These are phyloP conservation scores for Metroxylon sagu DNA, from an alignment of 176 grass and related monocot species.

Conservation along the genomic window DNA sequence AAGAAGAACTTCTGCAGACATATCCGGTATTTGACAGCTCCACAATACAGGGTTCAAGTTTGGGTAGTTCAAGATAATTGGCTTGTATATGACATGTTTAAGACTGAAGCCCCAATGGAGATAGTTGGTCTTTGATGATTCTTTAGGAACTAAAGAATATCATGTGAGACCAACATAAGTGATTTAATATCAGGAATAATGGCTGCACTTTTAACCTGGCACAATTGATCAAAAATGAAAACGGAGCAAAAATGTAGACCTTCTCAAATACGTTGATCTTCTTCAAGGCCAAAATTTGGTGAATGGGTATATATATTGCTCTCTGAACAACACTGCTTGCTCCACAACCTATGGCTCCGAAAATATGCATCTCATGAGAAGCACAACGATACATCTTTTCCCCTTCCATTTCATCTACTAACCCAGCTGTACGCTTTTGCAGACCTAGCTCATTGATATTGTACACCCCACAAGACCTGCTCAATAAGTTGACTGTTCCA, in stretches of 20 bases:
- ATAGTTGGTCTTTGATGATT: too few species aligned
- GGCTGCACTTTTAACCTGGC: too few species aligned
- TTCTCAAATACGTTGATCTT: constrained; percentile 95
- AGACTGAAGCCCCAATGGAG: too few species aligned
- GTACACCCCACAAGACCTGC: constrained; percentile 79
- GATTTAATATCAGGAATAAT: too few species aligned
- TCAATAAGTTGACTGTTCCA: constrained; percentile 81
- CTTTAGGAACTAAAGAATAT: too few species aligned
- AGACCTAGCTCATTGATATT: constrained; percentile 94
- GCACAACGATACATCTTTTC: constrained; percentile 81
- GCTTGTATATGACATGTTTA: too few species aligned
- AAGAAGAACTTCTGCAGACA: too few species aligned
- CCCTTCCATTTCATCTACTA: constrained; percentile 38
- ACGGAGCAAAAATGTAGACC: constrained; percentile 34
- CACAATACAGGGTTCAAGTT: too few species aligned
- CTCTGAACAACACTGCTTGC: constrained; percentile 88
- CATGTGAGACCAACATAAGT: too few species aligned
- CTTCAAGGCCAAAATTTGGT: constrained; percentile 81
- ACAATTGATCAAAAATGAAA: not conserved
- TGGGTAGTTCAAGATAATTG: too few species aligned
- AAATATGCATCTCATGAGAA: constrained; percentile 89
- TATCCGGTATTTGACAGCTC: too few species aligned
- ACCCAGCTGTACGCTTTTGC: constrained; percentile 35
- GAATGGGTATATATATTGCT: constrained; percentile 73
- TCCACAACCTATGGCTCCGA: constrained; percentile 79